These are phyloP conservation scores for Apostasia ramifera DNA, from an alignment of 106 monocot species.

Conservation along the genomic window DNA sequence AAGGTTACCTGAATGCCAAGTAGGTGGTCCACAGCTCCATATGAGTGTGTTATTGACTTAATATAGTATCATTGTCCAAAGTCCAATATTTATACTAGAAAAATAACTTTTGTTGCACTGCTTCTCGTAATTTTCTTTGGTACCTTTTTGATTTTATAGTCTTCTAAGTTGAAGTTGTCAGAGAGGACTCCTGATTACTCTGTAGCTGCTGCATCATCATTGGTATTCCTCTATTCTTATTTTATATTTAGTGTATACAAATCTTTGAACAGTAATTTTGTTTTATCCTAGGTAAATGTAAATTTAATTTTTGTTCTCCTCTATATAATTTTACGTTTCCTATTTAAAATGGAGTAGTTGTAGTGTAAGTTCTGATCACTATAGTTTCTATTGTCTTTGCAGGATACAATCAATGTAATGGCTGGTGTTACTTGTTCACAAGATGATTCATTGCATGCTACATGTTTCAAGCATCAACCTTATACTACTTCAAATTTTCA, in stretches of 20 bases:
- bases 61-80: neutral
- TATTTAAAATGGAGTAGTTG: neutral
- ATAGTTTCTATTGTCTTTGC: constrained; percentile 9
- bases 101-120: neutral
- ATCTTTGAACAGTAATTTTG: neutral
- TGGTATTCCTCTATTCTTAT: constrained; percentile 10
- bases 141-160: constrained; percentile 20
- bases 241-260: neutral
- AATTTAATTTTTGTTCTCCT: neutral
- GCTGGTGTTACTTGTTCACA: constrained; percentile 8
- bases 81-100: neutral
- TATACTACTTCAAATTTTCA: constrained; percentile 11
- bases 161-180: constrained; percentile 39
- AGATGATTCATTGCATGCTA: neutral
- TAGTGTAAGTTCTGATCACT: neutral
- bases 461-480: constrained; percentile 7
- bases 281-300: neutral
- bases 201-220: constrained; percentile 13
- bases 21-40: constrained; percentile 5
- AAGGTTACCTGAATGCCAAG: constrained; percentile 37
- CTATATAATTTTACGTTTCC: neutral
- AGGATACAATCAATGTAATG: constrained; percentile 11
- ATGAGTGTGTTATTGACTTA: neutral
- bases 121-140: constrained; percentile 1
- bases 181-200: constrained; percentile 32